Percentiles rank a stretch among this genome's conserved stretches.
These are phyloP conservation scores for Cytospora piceae DNA, from an alignment of 2,329 filamentous ascomycete genomes.

Conservation along the genomic window DNA sequence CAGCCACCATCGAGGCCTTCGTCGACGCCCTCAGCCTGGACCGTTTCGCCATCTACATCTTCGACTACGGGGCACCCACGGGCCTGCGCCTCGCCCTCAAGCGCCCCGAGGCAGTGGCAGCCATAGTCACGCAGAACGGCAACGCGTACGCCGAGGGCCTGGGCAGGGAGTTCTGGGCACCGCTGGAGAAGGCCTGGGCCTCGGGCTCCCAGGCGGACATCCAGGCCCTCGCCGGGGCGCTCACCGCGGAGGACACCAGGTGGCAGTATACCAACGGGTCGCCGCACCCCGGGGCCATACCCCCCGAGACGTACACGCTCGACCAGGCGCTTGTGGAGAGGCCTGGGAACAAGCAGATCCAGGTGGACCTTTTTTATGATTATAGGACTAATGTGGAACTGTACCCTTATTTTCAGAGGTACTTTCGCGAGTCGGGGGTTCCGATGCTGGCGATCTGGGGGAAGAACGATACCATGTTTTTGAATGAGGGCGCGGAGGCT, in stretches of 20 bases:
- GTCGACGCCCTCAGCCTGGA: conserved; percentile 50
- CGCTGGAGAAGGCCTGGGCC: conserved; percentile 51
- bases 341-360: conserved; percentile 53
- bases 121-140: conserved; percentile 63
- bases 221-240: conserved; percentile 40
- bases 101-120: conserved; percentile 50
- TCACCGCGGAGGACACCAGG: conserved; percentile 46
- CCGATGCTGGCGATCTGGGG: conserved; percentile 64
- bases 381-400: conserved; percentile 57
- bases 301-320: conserved; percentile 52
- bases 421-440: conserved; percentile 53
- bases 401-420: conserved; percentile 61
- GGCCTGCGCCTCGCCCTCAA: conserved; percentile 57
- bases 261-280: conserved; percentile 50
- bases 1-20: conserved; percentile 52
- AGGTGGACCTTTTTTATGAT: conserved; percentile 61
- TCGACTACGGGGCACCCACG: conserved; percentile 65
- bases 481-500: conserved; percentile 56
- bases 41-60: conserved; percentile 61
- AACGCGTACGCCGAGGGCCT: conserved; percentile 64
- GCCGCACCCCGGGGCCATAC: conserved; percentile 40
- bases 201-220: conserved; percentile 41
- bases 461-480: conserved; percentile 57
- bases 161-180: conserved; percentile 53
- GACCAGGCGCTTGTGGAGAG: conserved; percentile 53